Percentiles rank a stretch among this genome's conserved stretches.
phyloP scores from a whole-genome alignment of 2,329 filamentous ascomycete genomes.

The Aspergillus arachidicola region DNA sequence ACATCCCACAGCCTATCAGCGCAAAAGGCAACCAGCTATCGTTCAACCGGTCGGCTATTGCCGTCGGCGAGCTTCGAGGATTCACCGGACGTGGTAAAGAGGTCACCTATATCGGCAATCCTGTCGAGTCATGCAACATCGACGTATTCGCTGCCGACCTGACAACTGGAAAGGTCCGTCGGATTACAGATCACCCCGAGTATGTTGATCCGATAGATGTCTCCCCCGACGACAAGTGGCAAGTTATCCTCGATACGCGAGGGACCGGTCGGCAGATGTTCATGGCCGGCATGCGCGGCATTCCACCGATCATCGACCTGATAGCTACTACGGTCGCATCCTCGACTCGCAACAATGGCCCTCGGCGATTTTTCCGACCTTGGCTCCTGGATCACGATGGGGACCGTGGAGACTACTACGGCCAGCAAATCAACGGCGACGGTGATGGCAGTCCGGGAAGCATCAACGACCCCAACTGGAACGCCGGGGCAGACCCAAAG shows the following conservation, averaged over 20 bases:
- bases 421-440: constrained; percentile 47
- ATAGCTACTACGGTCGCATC: constrained; percentile 36
- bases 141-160: constrained; percentile 49
- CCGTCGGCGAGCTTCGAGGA: constrained; percentile 49
- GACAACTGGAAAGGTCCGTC: constrained; percentile 43
- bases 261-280: constrained; percentile 48
- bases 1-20: constrained; percentile 21
- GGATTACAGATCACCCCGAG: constrained; percentile 49
- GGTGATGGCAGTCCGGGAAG: constrained; percentile 37
- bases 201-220: constrained; percentile 49
- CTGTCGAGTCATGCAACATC: constrained; percentile 48
- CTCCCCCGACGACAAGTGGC: constrained; percentile 49
- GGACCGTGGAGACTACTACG: constrained; percentile 50
- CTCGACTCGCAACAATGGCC: constrained; percentile 51
- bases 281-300: constrained; percentile 40
- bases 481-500: constrained; percentile 48
- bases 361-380: constrained; percentile 51
- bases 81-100: constrained; percentile 48
- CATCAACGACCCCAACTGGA: constrained; percentile 53
- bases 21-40: constrained; percentile 30
- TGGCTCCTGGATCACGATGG: constrained; percentile 49
- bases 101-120: constrained; percentile 45
- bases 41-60: constrained; percentile 35
- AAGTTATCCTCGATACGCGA: constrained; percentile 49
- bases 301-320: constrained; percentile 49